phyloP scores from a whole-genome alignment of 2,329 filamentous ascomycete species.

The Fusarium sp. region DNA sequence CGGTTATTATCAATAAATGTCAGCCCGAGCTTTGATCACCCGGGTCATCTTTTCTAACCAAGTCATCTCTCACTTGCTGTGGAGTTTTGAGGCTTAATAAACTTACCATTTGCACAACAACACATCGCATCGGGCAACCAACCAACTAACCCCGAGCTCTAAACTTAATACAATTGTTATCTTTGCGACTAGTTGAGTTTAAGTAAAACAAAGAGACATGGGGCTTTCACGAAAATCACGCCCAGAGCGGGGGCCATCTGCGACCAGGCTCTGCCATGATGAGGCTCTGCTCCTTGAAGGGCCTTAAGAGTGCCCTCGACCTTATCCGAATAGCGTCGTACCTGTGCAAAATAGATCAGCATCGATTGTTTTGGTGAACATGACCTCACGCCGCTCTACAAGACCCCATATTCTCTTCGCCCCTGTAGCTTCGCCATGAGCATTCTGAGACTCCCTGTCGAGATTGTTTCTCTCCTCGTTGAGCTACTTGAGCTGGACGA shows the following conservation, averaged over 20 bases:
- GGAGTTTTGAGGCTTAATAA: conserved; percentile 13
- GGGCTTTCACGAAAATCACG: not conserved
- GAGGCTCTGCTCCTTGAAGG: conserved; percentile 30
- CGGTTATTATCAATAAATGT: not conserved
- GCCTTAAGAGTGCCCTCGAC: conserved; percentile 20
- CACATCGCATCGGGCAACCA: not conserved
- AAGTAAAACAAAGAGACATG: conserved; percentile 11
- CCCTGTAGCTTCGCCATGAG: conserved; percentile 55
- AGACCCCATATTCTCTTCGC: not conserved
- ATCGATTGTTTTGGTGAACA: conserved; percentile 23
- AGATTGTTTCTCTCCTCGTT: conserved; percentile 72
- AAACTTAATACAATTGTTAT: not conserved
- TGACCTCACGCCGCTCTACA: conserved; percentile 10
- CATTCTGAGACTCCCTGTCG: conserved; percentile 66
- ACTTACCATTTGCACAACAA: conserved; percentile 4
- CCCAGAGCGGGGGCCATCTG: not conserved
- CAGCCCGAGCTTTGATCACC: not conserved
- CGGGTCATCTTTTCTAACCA: not conserved
- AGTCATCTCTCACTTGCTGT: not conserved
- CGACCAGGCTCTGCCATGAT: conserved; percentile 17
- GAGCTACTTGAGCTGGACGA: conserved; percentile 69
- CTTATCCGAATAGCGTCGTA: conserved; percentile 21
- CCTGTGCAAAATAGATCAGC: conserved; percentile 1
- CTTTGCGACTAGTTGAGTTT: not conserved
- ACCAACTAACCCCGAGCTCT: not conserved